These are phyloP conservation scores for Fallopia convolvulus DNA, from an alignment of 148 eudicot genomes.

Conservation along the genomic window DNA sequence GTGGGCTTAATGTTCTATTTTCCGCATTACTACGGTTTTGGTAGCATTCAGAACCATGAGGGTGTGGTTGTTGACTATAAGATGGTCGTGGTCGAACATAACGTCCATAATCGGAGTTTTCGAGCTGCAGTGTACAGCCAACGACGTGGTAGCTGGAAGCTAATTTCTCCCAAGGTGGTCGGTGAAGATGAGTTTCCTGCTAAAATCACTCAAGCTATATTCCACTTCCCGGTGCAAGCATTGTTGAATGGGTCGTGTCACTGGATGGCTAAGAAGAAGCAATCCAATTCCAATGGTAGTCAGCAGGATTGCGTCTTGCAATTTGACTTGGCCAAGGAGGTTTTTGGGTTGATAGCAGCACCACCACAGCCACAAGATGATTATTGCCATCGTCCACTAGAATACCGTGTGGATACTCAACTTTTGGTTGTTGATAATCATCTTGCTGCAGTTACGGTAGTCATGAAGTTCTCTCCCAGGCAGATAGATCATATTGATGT, in stretches of 20 bases:
- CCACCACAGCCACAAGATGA: neutral
- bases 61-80: neutral
- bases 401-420: neutral
- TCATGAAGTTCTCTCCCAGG: neutral
- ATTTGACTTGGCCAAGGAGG: neutral
- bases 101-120: neutral
- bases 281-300: neutral
- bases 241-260: neutral
- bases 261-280: neutral
- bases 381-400: neutral
- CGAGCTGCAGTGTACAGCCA: neutral
- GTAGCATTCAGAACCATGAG: neutral
- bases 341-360: neutral
- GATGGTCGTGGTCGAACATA: neutral
- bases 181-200: neutral
- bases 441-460: neutral
- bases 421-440: neutral
- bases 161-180: neutral
- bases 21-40: neutral
- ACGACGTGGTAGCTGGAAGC: neutral
- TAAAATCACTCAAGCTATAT: neutral
- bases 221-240: neutral
- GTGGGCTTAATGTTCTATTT: neutral
- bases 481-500: neutral
- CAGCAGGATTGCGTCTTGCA: neutral